phyloP scores from a whole-genome alignment of 1,284 basidiomycete genomes.

The Malassezia sympodialis region DNA sequence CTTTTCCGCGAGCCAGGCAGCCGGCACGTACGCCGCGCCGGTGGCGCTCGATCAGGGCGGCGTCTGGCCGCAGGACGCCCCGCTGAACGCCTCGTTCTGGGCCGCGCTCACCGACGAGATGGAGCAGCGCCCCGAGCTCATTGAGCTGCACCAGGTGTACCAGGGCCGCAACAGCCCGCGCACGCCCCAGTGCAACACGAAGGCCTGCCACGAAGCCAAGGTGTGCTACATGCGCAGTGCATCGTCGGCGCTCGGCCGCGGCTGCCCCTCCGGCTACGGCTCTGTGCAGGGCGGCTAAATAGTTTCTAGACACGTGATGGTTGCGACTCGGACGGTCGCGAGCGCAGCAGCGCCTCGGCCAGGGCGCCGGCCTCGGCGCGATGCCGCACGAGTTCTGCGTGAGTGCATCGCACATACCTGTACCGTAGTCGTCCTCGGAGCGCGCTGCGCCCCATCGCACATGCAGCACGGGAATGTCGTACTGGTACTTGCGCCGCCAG shows the following conservation, averaged over 20 bases:
- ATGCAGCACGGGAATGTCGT: slow-evolving; percentile 44
- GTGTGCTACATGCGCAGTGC: slow-evolving; percentile 72
- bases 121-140: slow-evolving; percentile 56
- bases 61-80: slow-evolving; percentile 59
- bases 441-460: slow-evolving; percentile 14
- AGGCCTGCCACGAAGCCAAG: slow-evolving; percentile 58
- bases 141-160: slow-evolving; percentile 61
- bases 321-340: neutral
- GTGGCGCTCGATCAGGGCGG: slow-evolving; percentile 7
- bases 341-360: slow-evolving; percentile 1
- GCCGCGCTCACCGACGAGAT: slow-evolving; percentile 66
- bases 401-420: neutral
- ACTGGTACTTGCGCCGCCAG: slow-evolving; percentile 46
- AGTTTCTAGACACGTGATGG: neutral
- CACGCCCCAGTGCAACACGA: slow-evolving; percentile 55
- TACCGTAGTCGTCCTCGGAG: slow-evolving; percentile 2
- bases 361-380: slow-evolving; percentile 5
- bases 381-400: slow-evolving; percentile 12
- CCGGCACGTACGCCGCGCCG: slow-evolving; percentile 11
- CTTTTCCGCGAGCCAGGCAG: slow-evolving; percentile 48
- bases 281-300: slow-evolving; percentile 55
- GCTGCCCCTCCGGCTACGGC: slow-evolving; percentile 59
- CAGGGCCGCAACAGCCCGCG: slow-evolving; percentile 61
- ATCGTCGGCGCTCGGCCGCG: slow-evolving; percentile 55
- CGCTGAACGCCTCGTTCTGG: slow-evolving; percentile 75